Percentiles rank a stretch among this genome's conserved stretches.
phyloP scores from a whole-genome alignment of 805 yeast species.

The Komagataella phaffii region DNA sequence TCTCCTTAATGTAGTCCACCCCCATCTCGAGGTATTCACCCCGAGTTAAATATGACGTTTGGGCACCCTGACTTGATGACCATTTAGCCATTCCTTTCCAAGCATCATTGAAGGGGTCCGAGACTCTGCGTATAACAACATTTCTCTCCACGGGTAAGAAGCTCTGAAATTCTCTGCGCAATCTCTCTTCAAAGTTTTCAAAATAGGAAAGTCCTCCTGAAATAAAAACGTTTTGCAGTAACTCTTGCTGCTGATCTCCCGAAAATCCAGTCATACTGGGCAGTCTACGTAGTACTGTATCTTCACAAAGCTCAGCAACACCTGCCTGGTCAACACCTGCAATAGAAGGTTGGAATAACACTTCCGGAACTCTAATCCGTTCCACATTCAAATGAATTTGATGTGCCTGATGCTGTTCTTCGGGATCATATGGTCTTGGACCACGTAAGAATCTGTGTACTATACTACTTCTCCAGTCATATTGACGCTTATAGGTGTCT shows the following conservation, averaged over 20 bases:
- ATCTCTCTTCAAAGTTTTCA: constrained; percentile 51
- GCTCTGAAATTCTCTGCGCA: constrained; percentile 54
- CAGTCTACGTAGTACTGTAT: constrained; percentile 45
- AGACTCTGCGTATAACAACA: constrained; percentile 47
- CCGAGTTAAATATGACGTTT: constrained; percentile 40
- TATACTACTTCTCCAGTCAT: constrained; percentile 73
- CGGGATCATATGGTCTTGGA: constrained; percentile 74
- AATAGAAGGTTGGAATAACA: constrained; percentile 81
- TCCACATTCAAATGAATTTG: constrained; percentile 88
- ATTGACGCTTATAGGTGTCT: constrained; percentile 69
- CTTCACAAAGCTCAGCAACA: constrained; percentile 62
- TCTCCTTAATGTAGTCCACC: constrained; percentile 78
- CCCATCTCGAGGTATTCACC: constrained; percentile 84
- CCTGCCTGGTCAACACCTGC: constrained; percentile 97
- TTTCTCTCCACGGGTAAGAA: constrained; percentile 59
- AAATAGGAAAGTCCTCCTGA: constrained; percentile 78
- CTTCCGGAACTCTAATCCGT: constrained; percentile 85
- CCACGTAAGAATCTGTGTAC: constrained; percentile 84
- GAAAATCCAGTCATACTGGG: constrained; percentile 36
- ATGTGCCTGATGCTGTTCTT: constrained; percentile 73
- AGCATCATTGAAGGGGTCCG: constrained; percentile 63
- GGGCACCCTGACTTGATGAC: constrained; percentile 33
- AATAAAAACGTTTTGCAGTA: constrained; percentile 55
- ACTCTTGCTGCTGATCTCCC: constrained; percentile 34
- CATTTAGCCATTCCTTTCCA: constrained; percentile 93